Percentiles rank a stretch among this genome's conserved stretches.
Conservation (phyloP, 2,329 filamentous ascomycete genomes). For the Epichloe glyceriae region DNA sequence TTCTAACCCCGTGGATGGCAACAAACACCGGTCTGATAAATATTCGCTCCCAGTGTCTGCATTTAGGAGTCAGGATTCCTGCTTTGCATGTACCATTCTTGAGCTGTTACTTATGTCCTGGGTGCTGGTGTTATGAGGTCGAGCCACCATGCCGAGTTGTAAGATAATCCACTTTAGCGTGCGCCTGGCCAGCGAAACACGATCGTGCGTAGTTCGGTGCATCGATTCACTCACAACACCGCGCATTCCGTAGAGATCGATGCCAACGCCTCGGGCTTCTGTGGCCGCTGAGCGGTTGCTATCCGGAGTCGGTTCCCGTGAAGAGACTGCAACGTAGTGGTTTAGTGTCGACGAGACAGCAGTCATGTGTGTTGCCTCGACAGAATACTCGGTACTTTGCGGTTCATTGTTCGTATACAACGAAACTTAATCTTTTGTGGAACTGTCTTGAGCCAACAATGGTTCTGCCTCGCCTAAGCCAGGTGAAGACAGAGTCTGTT, state of each 20-base stretch:
- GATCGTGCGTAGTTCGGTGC: background rate
- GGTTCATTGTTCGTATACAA: background rate
- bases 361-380: background rate
- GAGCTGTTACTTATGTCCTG: background rate
- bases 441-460: background rate
- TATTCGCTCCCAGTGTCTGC: background rate
- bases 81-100: background rate
- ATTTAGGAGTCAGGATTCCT: background rate
- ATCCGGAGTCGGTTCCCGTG: background rate
- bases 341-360: background rate
- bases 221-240: background rate
- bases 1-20: background rate
- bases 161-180: background rate
- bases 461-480: background rate
- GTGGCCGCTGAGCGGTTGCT: background rate
- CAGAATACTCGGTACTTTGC: background rate
- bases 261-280: background rate
- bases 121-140: background rate
- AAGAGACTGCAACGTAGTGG: background rate
- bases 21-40: background rate
- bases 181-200: background rate
- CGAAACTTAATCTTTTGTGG: background rate
- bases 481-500: background rate
- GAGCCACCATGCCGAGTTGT: background rate
- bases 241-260: background rate